Evolutionary conservation across 257 asterid species (phyloP).

Genomic region (Haberlea rhodopensis): DNA sequence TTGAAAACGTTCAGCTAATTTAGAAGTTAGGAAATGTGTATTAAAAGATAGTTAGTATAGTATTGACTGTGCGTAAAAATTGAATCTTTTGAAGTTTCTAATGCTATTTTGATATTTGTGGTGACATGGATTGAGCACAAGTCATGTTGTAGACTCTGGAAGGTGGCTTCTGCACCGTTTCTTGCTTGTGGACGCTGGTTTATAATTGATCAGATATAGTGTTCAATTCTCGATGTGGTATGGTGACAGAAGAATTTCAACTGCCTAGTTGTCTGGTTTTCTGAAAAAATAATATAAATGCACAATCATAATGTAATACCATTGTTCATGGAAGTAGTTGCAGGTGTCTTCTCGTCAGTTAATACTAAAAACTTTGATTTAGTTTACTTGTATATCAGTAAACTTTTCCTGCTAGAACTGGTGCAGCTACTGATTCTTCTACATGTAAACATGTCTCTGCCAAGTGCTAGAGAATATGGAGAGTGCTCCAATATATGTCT

Average conservation of each 20-base stretch:
- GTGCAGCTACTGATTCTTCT: constrained; percentile 5
- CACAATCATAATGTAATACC: background rate
- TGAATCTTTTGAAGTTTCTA: constrained; percentile 4
- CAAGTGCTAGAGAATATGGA: background rate
- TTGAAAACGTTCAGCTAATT: constrained; percentile 19
- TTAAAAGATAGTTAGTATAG: constrained; percentile 5
- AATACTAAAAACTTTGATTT: constrained; percentile 7
- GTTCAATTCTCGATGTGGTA: no score
- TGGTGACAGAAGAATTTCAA: no score
- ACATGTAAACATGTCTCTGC: background rate
- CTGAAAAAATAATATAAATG: background rate
- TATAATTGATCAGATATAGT: no score
- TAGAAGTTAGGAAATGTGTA: constrained; percentile 14
- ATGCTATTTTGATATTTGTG: constrained; percentile 7
- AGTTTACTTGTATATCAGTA: background rate
- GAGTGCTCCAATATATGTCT: background rate
- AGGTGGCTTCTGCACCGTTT: constrained; percentile 12
- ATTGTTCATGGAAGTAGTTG: constrained; percentile 11
- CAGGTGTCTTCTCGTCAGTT: background rate
- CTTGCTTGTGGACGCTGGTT: constrained; percentile 12
- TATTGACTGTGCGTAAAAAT: constrained; percentile 19
- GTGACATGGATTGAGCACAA: constrained; percentile 3
- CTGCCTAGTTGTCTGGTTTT: no score
- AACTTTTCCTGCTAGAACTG: background rate
- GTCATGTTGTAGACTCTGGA: constrained; percentile 2